phyloP scores from a whole-genome alignment of 2,329 filamentous ascomycete species.

The Fusarium tanahbumbuense region DNA sequence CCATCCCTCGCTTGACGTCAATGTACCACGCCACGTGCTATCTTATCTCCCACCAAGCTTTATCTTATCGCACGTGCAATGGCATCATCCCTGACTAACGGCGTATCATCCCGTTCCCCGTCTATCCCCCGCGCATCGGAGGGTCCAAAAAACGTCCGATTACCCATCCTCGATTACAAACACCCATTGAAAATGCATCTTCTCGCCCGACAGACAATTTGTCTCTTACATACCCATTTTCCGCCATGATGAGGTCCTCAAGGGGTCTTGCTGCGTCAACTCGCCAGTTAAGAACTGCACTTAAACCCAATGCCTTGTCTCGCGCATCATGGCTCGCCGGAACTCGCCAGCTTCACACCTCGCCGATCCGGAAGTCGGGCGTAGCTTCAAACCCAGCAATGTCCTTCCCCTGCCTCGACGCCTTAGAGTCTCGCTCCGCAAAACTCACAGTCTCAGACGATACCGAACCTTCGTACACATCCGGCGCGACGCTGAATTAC shows the following conservation, averaged over 20 bases:
- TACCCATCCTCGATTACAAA: conserved; percentile 41
- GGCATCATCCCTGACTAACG: conserved; percentile 39
- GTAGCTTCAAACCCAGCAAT: conserved; percentile 82
- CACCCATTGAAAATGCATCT: conserved; percentile 26
- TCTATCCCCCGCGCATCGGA: conserved; percentile 32
- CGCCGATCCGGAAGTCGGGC: conserved; percentile 43
- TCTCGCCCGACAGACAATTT: not conserved
- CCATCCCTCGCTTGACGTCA: conserved; percentile 32
- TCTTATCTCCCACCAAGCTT: conserved; percentile 18
- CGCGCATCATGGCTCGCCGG: conserved; percentile 13
- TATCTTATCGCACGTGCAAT: conserved; percentile 45
- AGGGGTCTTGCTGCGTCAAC: conserved; percentile 33
- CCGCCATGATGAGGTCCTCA: conserved; percentile 44
- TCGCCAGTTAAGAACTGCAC: conserved; percentile 30
- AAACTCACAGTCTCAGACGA: conserved; percentile 73
- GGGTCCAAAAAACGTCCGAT: conserved; percentile 22
- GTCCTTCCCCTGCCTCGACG: conserved; percentile 90
- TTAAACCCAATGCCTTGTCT: conserved; percentile 1
- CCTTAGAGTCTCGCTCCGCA: conserved; percentile 81
- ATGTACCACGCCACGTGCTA: conserved; percentile 17
- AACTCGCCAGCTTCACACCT: conserved; percentile 42
- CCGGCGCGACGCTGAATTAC: conserved; percentile 83
- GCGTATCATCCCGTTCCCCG: conserved; percentile 27
- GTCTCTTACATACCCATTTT: not conserved
- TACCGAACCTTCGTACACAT: conserved; percentile 94